These are phyloP conservation scores for Gigaspora rosea DNA, from an alignment of 192 early-diverging fungal species.

Conservation along the genomic window DNA sequence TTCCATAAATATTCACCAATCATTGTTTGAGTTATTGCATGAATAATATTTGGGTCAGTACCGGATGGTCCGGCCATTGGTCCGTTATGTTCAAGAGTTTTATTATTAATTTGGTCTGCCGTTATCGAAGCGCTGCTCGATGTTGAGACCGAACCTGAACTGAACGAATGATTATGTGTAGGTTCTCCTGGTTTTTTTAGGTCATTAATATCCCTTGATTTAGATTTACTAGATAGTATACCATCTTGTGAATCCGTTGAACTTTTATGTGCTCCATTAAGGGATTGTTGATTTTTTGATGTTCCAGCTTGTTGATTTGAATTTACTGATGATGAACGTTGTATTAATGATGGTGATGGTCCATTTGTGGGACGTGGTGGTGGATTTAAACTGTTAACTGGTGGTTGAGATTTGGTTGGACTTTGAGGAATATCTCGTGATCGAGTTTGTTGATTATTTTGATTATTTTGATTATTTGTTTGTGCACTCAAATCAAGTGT, in stretches of 20 bases:
- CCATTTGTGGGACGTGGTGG: conserved; percentile 12
- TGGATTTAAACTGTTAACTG: background rate
- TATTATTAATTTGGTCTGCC: background rate
- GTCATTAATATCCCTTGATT: background rate
- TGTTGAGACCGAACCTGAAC: conserved; percentile 27
- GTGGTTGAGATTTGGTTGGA: background rate
- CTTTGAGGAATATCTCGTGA: background rate
- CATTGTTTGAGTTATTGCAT: conserved; percentile 76
- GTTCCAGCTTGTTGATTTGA: background rate
- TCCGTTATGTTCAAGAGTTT: conserved; percentile 36
- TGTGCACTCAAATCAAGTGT: conserved; percentile 23
- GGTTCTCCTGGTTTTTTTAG: background rate
- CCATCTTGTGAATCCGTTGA: background rate
- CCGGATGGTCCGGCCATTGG: conserved; percentile 7
- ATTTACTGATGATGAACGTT: background rate
- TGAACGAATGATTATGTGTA: conserved; percentile 14
- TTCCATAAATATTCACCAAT: conserved; percentile 76
- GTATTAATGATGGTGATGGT: conserved; percentile 9
- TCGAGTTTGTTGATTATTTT: background rate
- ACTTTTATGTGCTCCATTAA: background rate
- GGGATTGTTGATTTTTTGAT: background rate
- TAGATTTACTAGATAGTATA: background rate
- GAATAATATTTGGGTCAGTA: conserved; percentile 66
- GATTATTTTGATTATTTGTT: background rate
- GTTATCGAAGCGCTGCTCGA: conserved; percentile 26